Percentiles rank a stretch among this genome's conserved stretches.
phyloP scores from a whole-genome alignment of 176 grass and related monocot species.

The Oryza australiensis region DNA sequence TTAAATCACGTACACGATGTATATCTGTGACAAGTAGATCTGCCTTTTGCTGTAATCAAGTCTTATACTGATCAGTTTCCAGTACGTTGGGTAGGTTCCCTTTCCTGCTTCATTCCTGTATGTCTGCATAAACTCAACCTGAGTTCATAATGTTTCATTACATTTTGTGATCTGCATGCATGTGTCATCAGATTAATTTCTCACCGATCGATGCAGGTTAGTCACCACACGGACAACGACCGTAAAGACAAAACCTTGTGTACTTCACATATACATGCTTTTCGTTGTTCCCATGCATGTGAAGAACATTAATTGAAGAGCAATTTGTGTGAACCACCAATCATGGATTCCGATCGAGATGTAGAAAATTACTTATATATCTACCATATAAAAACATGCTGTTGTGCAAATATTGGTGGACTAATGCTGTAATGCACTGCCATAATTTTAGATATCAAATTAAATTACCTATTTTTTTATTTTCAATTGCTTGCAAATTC shows the following conservation, averaged over 20 bases:
- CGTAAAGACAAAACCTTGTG: not conserved
- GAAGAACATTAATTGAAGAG: not conserved
- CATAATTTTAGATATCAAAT: too few relatives aligned
- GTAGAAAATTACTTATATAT: not conserved
- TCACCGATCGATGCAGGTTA: not conserved
- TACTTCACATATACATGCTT: not conserved
- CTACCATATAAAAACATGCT: not conserved
- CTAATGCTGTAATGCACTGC: not conserved
- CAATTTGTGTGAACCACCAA: not conserved
- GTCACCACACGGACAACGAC: constrained; percentile 6
- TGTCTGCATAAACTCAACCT: constrained; percentile 29
- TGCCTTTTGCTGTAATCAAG: constrained; percentile 32
- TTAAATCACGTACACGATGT: not conserved
- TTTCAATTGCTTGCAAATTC: too few relatives aligned
- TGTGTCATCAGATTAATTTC: constrained; percentile 27
- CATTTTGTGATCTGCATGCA: constrained; percentile 32
- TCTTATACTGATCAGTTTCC: constrained; percentile 24
- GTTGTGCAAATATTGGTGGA: not conserved
- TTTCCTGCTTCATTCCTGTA: constrained; percentile 36
- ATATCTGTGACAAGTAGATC: constrained; percentile 17
- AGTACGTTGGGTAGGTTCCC: constrained; percentile 24
- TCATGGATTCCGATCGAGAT: not conserved
- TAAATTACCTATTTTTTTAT: too few relatives aligned
- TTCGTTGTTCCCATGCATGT: not conserved
- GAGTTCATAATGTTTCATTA: constrained; percentile 31